Base-by-base conservation (phyloP, 345 rosid genomes). In the Eucalyptus cladocalyx region DNA sequence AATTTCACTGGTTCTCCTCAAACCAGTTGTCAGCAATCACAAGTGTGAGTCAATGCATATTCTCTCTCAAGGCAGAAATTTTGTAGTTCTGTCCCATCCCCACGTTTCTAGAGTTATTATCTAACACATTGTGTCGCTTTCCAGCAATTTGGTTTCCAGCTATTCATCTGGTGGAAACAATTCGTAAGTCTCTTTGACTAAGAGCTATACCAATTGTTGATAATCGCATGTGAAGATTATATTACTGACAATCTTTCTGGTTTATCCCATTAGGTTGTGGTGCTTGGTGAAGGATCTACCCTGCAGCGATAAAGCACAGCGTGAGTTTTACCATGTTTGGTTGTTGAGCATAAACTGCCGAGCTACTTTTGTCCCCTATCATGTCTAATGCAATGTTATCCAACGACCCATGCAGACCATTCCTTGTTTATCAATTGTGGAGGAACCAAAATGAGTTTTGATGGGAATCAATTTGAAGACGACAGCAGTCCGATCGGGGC, bases 361-460 rank as follows among this genome's bases (percentile, higher is more conserved):
- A 76, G 83, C 83, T 40, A 40, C 83, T 76, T 69, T 47, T 32
- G 26, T 56, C 34, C 56, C 45, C 54, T 40, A 32, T 53, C 10
- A 67, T 62, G 26, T 18, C 86, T 50, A 37, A 37, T 7, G 26
- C 34, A 10, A 49, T n/a, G 3, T 88, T 48, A 54, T 49, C 14
- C 50, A 6, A 62, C 7, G 43, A 34, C 30, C 65, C 30, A 49
- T 88, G 83, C 95, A 97, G 99, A 92, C 19, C 91, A 93, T 92
- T 94, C 96, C 45, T 90, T 97, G 91, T 97, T 94, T 87, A 97
- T 97, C 56, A 96, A 98, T 86, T 95, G 98, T 80, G 99, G 99
- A 86, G 99, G 99, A 83, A 34, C 7, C 21, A 6, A 6, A 16
- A 28, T 81, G 23, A 4, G 11, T 19, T 30, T 91, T 43, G 93